Conservation (phyloP, 2,329 filamentous ascomycete species). For the Chrysoporthe deuterocubensis region DNA sequence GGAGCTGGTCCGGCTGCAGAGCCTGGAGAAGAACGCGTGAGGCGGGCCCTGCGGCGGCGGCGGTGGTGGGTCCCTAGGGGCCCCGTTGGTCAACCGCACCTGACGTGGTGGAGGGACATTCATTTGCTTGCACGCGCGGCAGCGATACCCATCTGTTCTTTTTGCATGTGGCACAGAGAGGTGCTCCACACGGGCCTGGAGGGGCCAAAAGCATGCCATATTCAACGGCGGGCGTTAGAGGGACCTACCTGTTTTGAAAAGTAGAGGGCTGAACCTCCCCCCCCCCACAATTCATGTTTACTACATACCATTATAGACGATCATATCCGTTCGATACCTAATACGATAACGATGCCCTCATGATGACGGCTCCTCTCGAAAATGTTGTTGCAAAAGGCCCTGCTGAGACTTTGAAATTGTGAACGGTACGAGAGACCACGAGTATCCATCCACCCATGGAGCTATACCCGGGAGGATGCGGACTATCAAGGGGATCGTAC, state of each 20-base stretch:
- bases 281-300: neutral
- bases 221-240: neutral
- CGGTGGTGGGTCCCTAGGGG: no score
- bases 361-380: neutral
- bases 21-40: slow-evolving; percentile 60
- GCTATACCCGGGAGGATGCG: no score
- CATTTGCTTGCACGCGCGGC: neutral
- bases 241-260: neutral
- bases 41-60: neutral
- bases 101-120: neutral
- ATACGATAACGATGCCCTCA: neutral
- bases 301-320: neutral
- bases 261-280: neutral
- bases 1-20: slow-evolving; percentile 81
- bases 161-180: neutral
- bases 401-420: neutral
- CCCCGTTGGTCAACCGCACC: no score
- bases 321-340: neutral
- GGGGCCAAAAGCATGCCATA: neutral
- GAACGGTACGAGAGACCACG: no score
- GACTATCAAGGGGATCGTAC: no score
- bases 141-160: neutral
- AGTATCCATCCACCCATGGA: no score
- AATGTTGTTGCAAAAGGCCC: neutral
- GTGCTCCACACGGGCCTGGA: neutral